These are phyloP conservation scores for Skeletonema marinoi DNA, from an alignment of 108 stramenopile genomes.

Conservation along the genomic window DNA sequence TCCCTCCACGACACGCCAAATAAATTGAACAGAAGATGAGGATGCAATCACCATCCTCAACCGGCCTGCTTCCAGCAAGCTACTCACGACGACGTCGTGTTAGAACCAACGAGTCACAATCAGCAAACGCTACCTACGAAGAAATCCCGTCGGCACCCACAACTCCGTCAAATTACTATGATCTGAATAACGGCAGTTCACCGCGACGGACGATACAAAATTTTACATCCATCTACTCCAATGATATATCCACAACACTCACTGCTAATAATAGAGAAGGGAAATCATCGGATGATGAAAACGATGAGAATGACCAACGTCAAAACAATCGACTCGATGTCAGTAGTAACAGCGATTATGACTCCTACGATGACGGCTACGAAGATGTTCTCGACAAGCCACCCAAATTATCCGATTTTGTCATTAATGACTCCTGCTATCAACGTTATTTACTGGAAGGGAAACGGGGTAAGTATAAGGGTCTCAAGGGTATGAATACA, in stretches of 20 bases:
- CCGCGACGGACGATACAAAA: background rate
- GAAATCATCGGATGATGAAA: conserved; percentile 21
- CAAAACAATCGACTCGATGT: background rate
- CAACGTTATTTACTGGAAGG: conserved; percentile 31
- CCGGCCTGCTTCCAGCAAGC: conserved; percentile 36
- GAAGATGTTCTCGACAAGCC: conserved; percentile 35
- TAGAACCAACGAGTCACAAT: conserved; percentile 17
- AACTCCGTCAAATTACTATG: conserved; percentile 11
- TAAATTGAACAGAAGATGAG: conserved; percentile 7
- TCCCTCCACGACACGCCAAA: background rate
- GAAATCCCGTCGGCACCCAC: background rate
- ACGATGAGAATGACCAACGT: conserved; percentile 35
- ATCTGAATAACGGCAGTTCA: background rate
- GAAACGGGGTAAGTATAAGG: conserved; percentile 16
- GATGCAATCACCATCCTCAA: conserved; percentile 27
- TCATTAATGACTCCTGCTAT: conserved; percentile 40
- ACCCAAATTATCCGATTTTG: conserved; percentile 36
- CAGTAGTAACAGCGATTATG: conserved; percentile 2
- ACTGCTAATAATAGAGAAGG: background rate
- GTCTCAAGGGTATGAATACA: conserved; percentile 4
- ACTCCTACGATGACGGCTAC: conserved; percentile 15
- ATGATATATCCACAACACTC: background rate
- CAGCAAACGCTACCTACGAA: background rate
- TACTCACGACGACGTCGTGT: conserved; percentile 39
- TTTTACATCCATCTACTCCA: conserved; percentile 1